Conservation (phyloP, 805 yeast genomes). For the Zygosaccharomyces lentus region DNA sequence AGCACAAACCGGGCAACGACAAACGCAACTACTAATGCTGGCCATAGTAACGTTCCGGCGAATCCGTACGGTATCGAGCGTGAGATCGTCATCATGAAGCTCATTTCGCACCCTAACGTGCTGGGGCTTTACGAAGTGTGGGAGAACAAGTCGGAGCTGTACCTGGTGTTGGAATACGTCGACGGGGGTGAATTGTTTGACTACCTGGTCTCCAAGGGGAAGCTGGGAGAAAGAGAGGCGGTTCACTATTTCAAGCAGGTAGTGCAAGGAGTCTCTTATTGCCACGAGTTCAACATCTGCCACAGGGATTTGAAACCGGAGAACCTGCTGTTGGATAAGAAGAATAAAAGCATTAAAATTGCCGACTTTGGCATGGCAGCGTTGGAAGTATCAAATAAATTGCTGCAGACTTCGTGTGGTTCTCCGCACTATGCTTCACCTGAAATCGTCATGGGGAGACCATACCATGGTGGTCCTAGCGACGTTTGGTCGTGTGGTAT, state of each 20-base stretch:
- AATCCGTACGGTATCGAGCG: constrained; percentile 92
- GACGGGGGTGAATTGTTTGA: constrained; percentile 88
- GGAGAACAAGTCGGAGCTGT: constrained; percentile 91
- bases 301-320: constrained; percentile 84
- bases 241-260: constrained; percentile 74
- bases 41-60: constrained; percentile 13
- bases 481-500: constrained; percentile 91
- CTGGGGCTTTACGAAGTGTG: constrained; percentile 94
- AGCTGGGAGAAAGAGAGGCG: constrained; percentile 68
- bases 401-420: constrained; percentile 79
- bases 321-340: constrained; percentile 62
- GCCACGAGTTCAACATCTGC: constrained; percentile 76
- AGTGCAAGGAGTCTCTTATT: constrained; percentile 70
- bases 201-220: constrained; percentile 62
- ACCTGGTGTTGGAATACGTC: constrained; percentile 72
- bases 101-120: constrained; percentile 89
- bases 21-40: constrained; percentile 18
- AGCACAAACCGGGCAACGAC: constrained; percentile 11
- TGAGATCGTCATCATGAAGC: constrained; percentile 95
- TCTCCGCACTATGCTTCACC: constrained; percentile 90
- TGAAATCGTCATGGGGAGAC: constrained; percentile 73
- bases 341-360: constrained; percentile 61
- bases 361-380: constrained; percentile 94
- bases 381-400: constrained; percentile 62
- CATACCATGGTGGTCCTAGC: constrained; percentile 78